Evolutionary conservation across 2,329 filamentous ascomycete species (phyloP).

Genomic region (Xylariaceae sp.): DNA sequence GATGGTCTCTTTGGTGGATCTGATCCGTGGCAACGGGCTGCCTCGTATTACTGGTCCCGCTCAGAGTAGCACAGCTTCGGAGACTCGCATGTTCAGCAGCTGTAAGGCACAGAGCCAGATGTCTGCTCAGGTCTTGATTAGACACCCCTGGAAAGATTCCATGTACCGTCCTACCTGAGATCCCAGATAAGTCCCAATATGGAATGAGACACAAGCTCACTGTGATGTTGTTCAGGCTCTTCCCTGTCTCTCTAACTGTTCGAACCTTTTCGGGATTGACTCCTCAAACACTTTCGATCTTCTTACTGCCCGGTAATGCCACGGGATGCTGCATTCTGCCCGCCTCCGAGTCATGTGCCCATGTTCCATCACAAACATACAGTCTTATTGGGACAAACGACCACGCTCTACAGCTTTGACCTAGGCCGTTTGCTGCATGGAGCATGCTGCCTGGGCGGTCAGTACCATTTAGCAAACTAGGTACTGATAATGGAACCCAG

Average conservation of each 20-base stretch:
- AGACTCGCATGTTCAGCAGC: slow-evolving; percentile 13
- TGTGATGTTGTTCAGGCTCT: no score
- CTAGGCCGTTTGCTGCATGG: background rate
- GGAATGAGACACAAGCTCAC: no score
- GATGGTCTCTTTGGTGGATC: no score
- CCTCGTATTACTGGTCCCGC: slow-evolving; percentile 14
- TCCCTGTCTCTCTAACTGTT: no score
- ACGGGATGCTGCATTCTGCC: slow-evolving; percentile 10
- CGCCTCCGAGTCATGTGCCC: slow-evolving; percentile 8
- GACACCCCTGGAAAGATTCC: no score
- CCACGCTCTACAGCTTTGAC: slow-evolving; percentile 6
- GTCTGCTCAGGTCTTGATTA: no score
- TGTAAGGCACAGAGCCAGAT: slow-evolving; percentile 12
- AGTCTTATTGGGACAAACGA: slow-evolving; percentile 3
- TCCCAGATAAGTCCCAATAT: no score
- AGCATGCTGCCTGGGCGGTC: no score
- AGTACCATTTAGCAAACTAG: no score
- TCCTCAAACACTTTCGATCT: background rate
- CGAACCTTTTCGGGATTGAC: background rate
- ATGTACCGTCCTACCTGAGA: no score
- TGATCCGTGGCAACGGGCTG: slow-evolving; percentile 2
- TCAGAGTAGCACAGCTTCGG: slow-evolving; percentile 17
- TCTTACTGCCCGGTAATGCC: slow-evolving; percentile 8
- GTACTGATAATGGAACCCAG: no score
- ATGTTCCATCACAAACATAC: slow-evolving; percentile 1